phyloP scores from a whole-genome alignment of 2,329 filamentous ascomycete genomes.

The Alternaria sp. region DNA sequence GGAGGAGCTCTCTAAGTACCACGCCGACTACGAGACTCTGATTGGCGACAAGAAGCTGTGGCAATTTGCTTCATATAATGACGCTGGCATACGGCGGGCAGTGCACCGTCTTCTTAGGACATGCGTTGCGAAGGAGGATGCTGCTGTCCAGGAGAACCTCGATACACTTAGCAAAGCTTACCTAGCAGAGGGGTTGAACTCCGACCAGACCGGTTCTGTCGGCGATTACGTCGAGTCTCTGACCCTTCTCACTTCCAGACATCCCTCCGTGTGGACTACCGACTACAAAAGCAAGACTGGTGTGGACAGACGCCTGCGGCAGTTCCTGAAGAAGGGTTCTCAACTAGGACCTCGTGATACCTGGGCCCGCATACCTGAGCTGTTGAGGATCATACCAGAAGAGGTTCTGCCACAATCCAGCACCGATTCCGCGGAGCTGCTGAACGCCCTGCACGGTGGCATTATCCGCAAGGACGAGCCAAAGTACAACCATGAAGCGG shows the following conservation, averaged over 20 bases:
- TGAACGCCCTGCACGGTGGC: slow-evolving; percentile 73
- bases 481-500: slow-evolving; percentile 68
- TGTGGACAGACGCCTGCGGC: slow-evolving; percentile 65
- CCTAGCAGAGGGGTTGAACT: slow-evolving; percentile 75
- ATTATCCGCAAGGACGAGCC: slow-evolving; percentile 78
- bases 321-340: slow-evolving; percentile 83
- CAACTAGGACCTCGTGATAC: slow-evolving; percentile 75
- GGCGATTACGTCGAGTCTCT: slow-evolving; percentile 73
- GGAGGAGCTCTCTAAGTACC: slow-evolving; percentile 66
- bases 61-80: slow-evolving; percentile 63
- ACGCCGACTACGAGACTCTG: slow-evolving; percentile 68
- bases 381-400: slow-evolving; percentile 65
- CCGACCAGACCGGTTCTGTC: slow-evolving; percentile 75
- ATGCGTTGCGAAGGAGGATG: slow-evolving; percentile 57
- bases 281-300: slow-evolving; percentile 65
- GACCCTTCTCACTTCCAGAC: slow-evolving; percentile 66
- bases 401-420: slow-evolving; percentile 61
- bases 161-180: slow-evolving; percentile 71
- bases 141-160: slow-evolving; percentile 46
- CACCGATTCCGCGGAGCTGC: slow-evolving; percentile 65
- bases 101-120: slow-evolving; percentile 63
- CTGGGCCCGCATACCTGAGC: slow-evolving; percentile 71
- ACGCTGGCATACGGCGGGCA: slow-evolving; percentile 64
- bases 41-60: slow-evolving; percentile 69
- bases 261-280: slow-evolving; percentile 76